phyloP scores from a whole-genome alignment of 345 rosid species.

The Atalantia buxifolia region DNA sequence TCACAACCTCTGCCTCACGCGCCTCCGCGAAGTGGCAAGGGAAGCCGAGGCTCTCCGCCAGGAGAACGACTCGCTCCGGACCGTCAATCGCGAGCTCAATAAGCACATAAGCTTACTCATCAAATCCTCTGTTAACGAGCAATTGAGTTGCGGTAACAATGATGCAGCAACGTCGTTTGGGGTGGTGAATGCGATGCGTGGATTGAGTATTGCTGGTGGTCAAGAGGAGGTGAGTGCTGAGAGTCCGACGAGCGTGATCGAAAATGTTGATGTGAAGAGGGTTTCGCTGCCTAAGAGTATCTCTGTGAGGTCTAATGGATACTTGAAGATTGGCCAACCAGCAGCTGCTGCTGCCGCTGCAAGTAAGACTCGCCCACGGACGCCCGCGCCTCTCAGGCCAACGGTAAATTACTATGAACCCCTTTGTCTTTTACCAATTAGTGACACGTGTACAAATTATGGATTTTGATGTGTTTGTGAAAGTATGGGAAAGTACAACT shows the following conservation, averaged over 20 bases:
- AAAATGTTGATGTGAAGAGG: slow-evolving; percentile 29
- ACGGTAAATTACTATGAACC: slow-evolving; percentile 2
- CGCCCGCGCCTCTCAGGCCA: slow-evolving; percentile 18
- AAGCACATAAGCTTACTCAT: slow-evolving; percentile 32
- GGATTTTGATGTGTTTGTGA: too few relatives aligned
- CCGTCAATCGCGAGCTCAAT: slow-evolving; percentile 43
- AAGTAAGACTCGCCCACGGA: slow-evolving; percentile 26
- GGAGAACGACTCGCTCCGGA: slow-evolving; percentile 43
- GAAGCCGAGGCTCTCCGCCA: slow-evolving; percentile 42
- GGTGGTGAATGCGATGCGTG: slow-evolving; percentile 24
- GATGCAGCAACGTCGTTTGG: slow-evolving; percentile 24
- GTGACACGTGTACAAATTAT: background rate
- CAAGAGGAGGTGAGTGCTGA: slow-evolving; percentile 30
- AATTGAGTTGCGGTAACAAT: slow-evolving; percentile 15
- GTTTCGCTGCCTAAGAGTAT: slow-evolving; percentile 48
- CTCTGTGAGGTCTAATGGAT: slow-evolving; percentile 48
- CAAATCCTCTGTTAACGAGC: slow-evolving; percentile 32
- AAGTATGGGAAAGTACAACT: too few relatives aligned
- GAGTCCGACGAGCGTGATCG: slow-evolving; percentile 43
- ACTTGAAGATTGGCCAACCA: slow-evolving; percentile 32
- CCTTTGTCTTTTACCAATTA: background rate
- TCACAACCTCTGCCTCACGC: slow-evolving; percentile 39
- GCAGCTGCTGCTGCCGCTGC: background rate
- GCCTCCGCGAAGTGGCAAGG: slow-evolving; percentile 36
- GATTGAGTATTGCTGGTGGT: slow-evolving; percentile 14